Evolutionary conservation across 2,329 filamentous ascomycete genomes (phyloP).

Genomic region (Sarocladium oryzae): DNA sequence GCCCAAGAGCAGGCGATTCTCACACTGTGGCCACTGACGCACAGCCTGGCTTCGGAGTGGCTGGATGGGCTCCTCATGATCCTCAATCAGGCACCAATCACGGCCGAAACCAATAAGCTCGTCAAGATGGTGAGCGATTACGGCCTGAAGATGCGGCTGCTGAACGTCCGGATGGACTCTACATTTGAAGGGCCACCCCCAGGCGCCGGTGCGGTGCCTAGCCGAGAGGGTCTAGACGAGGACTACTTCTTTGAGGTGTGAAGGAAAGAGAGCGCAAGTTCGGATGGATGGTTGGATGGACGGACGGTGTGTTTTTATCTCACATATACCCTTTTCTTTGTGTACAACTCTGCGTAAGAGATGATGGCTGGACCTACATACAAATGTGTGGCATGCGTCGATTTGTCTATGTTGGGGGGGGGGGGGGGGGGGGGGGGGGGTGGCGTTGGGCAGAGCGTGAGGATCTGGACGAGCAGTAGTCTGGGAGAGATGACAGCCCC

Average conservation of each 20-base stretch:
- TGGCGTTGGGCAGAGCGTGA: background rate
- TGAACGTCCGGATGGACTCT: slow-evolving; percentile 85
- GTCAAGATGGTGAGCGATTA: slow-evolving; percentile 83
- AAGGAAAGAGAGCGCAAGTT: background rate
- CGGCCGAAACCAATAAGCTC: slow-evolving; percentile 89
- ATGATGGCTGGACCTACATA: background rate
- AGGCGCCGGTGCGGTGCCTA: slow-evolving; percentile 72
- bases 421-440: background rate
- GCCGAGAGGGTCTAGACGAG: slow-evolving; percentile 78
- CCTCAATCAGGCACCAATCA: slow-evolving; percentile 90
- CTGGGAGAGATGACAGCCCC: background rate
- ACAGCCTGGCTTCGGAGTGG: slow-evolving; percentile 90
- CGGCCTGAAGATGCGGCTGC: slow-evolving; percentile 81
- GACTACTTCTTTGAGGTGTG: slow-evolving; percentile 86
- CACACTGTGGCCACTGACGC: slow-evolving; percentile 73
- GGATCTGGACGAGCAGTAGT: background rate
- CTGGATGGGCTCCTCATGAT: slow-evolving; percentile 93
- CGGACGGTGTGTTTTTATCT: slow-evolving; percentile 13
- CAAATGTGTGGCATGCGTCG: background rate
- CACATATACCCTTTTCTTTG: slow-evolving; percentile 13
- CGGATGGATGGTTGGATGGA: slow-evolving; percentile 4
- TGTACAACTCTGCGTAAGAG: background rate
- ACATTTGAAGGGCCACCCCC: slow-evolving; percentile 58
- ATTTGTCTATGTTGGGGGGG: background rate
- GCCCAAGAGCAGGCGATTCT: slow-evolving; percentile 67